These are phyloP conservation scores for Pogostemon cablin DNA, from an alignment of 257 asterid species.

Conservation along the genomic window DNA sequence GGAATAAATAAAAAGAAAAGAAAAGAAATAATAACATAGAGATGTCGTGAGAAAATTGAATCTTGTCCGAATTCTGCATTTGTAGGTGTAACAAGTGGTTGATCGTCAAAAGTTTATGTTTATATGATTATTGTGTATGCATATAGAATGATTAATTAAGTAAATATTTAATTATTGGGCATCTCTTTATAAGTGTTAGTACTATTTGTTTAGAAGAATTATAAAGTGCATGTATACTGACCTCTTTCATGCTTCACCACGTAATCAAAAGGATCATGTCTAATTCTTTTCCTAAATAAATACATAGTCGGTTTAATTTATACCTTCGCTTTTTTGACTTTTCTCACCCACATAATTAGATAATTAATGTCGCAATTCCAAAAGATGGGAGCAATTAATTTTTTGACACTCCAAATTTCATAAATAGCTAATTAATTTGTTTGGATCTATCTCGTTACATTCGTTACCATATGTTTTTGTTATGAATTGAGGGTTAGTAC, in stretches of 20 bases:
- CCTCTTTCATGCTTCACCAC: conserved; percentile 18
- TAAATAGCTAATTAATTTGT: no score
- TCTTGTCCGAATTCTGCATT: conserved; percentile 37
- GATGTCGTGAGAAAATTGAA: neutral
- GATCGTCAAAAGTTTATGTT: conserved; percentile 4
- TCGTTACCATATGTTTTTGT: no score
- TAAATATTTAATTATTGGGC: conserved; percentile 29
- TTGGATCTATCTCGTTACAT: no score
- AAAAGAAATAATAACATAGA: neutral
- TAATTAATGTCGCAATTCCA: no score
- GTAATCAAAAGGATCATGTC: conserved; percentile 1
- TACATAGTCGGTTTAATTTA: no score
- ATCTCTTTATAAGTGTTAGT: conserved; percentile 31
- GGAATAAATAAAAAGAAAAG: neutral
- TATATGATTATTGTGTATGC: conserved; percentile 21
- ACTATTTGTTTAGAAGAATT: conserved; percentile 30
- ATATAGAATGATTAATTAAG: no score
- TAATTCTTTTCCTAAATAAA: no score
- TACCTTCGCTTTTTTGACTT: no score
- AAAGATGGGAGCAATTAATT: no score
- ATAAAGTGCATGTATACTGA: conserved; percentile 27
- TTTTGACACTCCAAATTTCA: no score
- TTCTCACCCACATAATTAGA: no score
- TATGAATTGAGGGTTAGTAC: no score
- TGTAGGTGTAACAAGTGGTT: conserved; percentile 34